Evolutionary conservation across 805 yeast species (phyloP), one percentile per base, ranked within the genome.

Genomic region (Candida montana): DNA sequence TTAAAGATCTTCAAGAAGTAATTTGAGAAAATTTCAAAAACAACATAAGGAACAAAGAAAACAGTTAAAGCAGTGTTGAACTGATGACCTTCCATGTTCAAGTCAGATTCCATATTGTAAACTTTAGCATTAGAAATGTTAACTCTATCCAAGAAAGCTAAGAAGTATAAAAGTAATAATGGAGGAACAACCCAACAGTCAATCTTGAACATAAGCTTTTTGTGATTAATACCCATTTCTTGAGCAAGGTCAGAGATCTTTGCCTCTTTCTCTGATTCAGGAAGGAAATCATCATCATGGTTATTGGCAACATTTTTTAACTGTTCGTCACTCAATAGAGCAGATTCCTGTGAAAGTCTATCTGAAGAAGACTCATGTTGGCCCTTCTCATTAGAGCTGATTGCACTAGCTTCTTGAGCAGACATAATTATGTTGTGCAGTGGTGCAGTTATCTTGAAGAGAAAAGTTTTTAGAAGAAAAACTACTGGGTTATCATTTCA

Each of bases 61-160:
- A 75, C 68, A 7, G 77, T 67, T 16, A 71, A 68, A 18, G 71
- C 69, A 27, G 62, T 65, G 23, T 70, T 66, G 52, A 63, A 73
- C 48, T 74, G 72, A 34, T 55, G 57, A 2, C 68, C 67, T 2
- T 61, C 58, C 32, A 86, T 65, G 16, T 68, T 53, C 28, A 86
- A 60, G 43, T 79, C 83, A 1, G 53, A 61, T 17, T 69, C 69
- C 67, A 86, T 67, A 11, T 88, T 88, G 55, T 83, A 84, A 41
- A 81, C 74, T 45, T 78, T 78, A 7, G 95, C 95, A 61, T 86
- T 85, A 24, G 90, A 78, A 47, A 86, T 83, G 59, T 86, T 86
- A 44, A 85, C 90, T 59, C 95, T 71, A 59, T 86, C 95, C 54
- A 86, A 64, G 55, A 85, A 86, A 1, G 91, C 81, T 47, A 85